phyloP scores from a whole-genome alignment of 306 rosid species.

The Adenanthera pavonina region DNA sequence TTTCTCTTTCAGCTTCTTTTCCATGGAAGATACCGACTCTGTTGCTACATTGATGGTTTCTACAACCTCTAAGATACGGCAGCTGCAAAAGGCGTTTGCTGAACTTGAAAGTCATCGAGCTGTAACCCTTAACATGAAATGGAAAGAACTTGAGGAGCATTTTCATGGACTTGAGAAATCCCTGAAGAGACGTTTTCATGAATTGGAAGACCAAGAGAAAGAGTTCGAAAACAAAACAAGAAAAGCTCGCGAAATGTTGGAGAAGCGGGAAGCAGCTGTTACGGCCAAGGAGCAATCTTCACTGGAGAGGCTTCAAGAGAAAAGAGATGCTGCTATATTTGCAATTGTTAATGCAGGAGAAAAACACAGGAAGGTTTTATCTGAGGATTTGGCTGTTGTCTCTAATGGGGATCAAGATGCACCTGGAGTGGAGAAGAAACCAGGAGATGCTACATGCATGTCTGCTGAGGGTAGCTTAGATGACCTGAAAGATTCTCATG shows the following conservation, averaged over 20 bases:
- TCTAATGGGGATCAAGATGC: conserved; percentile 49
- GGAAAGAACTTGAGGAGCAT: conserved; percentile 98
- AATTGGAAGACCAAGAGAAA: conserved; percentile 94
- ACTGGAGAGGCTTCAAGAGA: conserved; percentile 79
- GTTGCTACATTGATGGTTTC: conserved; percentile 80
- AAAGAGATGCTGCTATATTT: conserved; percentile 83
- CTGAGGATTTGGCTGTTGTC: conserved; percentile 54
- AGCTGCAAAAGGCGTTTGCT: conserved; percentile 98
- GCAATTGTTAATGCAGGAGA: conserved; percentile 76
- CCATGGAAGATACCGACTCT: conserved; percentile 81
- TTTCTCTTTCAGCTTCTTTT: conserved; percentile 56
- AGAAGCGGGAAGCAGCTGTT: conserved; percentile 77
- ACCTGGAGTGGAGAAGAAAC: conserved; percentile 61
- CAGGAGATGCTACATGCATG: conserved; percentile 53
- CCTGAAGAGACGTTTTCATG: conserved; percentile 95
- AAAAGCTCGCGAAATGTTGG: conserved; percentile 68
- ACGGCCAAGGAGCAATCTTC: conserved; percentile 80
- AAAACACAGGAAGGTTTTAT: conserved; percentile 70
- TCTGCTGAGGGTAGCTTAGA: conserved; percentile 55
- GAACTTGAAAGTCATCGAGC: conserved; percentile 97
- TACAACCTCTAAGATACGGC: conserved; percentile 90
- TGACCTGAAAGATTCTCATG: conserved; percentile 57
- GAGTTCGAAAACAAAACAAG: conserved; percentile 74
- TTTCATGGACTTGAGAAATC: conserved; percentile 98
- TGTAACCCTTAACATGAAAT: conserved; percentile 83